Evolutionary conservation across 2,329 filamentous ascomycete genomes (phyloP).

Genomic region (Pyrenophora teres): DNA sequence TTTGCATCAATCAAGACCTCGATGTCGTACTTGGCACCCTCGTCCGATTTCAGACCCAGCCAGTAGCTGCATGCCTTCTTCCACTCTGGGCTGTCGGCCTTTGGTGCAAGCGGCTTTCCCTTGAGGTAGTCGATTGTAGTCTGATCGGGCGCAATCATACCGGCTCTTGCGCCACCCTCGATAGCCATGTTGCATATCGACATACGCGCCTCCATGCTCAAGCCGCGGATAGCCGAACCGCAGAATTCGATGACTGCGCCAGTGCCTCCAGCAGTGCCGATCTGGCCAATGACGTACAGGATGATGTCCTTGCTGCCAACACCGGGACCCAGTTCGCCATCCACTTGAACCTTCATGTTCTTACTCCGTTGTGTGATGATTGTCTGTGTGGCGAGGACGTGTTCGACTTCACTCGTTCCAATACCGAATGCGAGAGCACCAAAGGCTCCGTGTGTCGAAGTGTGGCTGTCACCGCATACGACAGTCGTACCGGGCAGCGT

Average conservation of each 20-base stretch:
- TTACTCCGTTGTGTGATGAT: conserved; percentile 94
- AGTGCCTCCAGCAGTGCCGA: conserved; percentile 93
- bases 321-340: conserved; percentile 85
- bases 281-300: conserved; percentile 87
- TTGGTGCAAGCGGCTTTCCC: conserved; percentile 84
- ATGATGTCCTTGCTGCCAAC: conserved; percentile 97
- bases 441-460: conserved; percentile 96
- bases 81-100: conserved; percentile 84
- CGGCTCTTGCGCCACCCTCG: conserved; percentile 90
- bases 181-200: conserved; percentile 99
- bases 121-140: conserved; percentile 95
- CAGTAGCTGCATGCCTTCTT: conserved; percentile 86
- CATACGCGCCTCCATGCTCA: conserved; percentile 98
- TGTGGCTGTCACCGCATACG: conserved; percentile 97
- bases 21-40: conserved; percentile 85
- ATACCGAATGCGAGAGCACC: conserved; percentile 95
- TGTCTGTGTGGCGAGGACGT: conserved; percentile 95
- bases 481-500: conserved; percentile 96
- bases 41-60: conserved; percentile 81
- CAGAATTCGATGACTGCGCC: conserved; percentile 97
- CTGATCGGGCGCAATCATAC: conserved; percentile 96
- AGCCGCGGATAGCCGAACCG: conserved; percentile 83
- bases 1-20: conserved; percentile 89
- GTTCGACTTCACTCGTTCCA: conserved; percentile 97
- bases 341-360: conserved; percentile 97